Percentiles rank a stretch among this genome's conserved stretches.
These are phyloP conservation scores for Phragmites australis DNA, from an alignment of 176 grass and related monocot genomes.

Conservation along the genomic window DNA sequence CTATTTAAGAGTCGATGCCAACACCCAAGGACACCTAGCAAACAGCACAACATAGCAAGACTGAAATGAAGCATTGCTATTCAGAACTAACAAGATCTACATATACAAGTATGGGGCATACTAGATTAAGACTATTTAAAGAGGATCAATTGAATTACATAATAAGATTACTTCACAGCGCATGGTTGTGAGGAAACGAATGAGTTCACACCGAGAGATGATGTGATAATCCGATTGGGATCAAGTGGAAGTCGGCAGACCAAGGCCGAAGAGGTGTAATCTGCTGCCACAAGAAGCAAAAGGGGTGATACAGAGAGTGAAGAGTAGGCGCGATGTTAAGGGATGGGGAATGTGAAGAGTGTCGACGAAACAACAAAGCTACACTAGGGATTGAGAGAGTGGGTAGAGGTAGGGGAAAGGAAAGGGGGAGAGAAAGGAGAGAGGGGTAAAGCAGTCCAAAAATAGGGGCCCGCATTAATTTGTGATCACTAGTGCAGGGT, in stretches of 20 bases:
- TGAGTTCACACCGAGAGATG: constrained; percentile 3
- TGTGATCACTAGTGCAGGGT: constrained; percentile 7
- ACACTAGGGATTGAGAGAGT: constrained; percentile 3
- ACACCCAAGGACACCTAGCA: constrained; percentile 5
- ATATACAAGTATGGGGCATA: background rate
- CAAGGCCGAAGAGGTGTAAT: constrained; percentile 2
- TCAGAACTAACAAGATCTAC: constrained; percentile 29
- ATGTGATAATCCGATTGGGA: constrained; percentile 10
- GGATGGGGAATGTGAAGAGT: background rate
- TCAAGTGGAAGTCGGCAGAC: background rate
- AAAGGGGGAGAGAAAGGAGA: constrained; percentile 4
- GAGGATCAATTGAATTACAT: constrained; percentile 7
- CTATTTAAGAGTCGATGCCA: background rate
- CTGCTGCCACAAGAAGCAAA: background rate
- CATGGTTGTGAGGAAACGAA: background rate
- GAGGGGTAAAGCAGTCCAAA: constrained; percentile 16
- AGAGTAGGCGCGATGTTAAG: background rate
- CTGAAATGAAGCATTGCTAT: background rate
- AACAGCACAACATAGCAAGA: constrained; percentile 4
- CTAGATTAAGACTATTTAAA: constrained; percentile 8
- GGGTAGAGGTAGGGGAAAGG: constrained; percentile 24
- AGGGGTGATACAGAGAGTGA: constrained; percentile 10
- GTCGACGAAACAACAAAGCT: constrained; percentile 22
- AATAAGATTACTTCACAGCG: constrained; percentile 7
- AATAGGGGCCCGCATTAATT: constrained; percentile 7